These are phyloP conservation scores for Pseudopithomyces chartarum DNA, from an alignment of 2,329 filamentous ascomycete genomes.

Conservation along the genomic window DNA sequence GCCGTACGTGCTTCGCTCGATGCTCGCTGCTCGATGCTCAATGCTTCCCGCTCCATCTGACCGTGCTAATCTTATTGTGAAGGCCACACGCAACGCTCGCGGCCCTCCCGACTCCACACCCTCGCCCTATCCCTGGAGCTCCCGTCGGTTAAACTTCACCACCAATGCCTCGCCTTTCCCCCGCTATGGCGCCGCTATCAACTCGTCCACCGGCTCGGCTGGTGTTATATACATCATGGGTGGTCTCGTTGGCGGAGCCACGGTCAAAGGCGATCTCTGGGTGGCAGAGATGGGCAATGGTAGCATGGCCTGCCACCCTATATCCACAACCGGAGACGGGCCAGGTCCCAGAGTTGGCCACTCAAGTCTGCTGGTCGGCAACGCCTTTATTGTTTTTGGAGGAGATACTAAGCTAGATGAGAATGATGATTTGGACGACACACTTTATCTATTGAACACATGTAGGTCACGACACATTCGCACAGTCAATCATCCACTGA, in stretches of 20 bases:
- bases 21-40: slow-evolving; percentile 19
- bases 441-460: slow-evolving; percentile 93
- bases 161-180: slow-evolving; percentile 88
- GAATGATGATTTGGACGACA: slow-evolving; percentile 88
- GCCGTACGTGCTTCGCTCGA: slow-evolving; percentile 51
- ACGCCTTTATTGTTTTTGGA: slow-evolving; percentile 98
- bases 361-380: slow-evolving; percentile 90
- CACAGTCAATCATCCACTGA: slow-evolving; percentile 26
- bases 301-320: slow-evolving; percentile 86
- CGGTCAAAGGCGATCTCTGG: slow-evolving; percentile 97
- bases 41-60: neutral
- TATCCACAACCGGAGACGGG: slow-evolving; percentile 89
- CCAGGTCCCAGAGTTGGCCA: slow-evolving; percentile 95
- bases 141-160: slow-evolving; percentile 84
- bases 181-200: slow-evolving; percentile 95
- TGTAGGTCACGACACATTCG: slow-evolving; percentile 65
- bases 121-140: slow-evolving; percentile 94
- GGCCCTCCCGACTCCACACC: slow-evolving; percentile 64
- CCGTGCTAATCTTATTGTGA: slow-evolving; percentile 17
- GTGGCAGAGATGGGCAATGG: slow-evolving; percentile 87
- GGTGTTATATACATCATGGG: slow-evolving; percentile 98
- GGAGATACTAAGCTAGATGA: slow-evolving; percentile 98
- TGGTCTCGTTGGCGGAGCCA: slow-evolving; percentile 90
- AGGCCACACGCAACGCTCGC: slow-evolving; percentile 43
- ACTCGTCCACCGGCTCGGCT: slow-evolving; percentile 90